phyloP scores from a whole-genome alignment of 1,139 yeast genomes.

The Hansenula sp. region DNA sequence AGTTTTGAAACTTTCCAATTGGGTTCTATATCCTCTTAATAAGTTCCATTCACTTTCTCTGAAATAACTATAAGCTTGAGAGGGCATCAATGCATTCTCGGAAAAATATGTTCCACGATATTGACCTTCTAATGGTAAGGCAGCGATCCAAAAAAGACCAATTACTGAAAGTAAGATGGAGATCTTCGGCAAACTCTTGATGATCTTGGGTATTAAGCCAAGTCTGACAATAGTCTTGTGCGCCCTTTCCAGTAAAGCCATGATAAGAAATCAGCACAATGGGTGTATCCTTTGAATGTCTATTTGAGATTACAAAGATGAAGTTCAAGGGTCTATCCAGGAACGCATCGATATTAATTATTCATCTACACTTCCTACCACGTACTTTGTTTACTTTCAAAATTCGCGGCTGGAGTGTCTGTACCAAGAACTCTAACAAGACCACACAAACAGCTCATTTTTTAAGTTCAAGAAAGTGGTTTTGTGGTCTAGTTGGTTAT shows the following conservation, averaged over 20 bases:
- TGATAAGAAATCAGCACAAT: conserved; percentile 16
- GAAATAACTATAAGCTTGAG: conserved; percentile 89
- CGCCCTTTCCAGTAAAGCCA: conserved; percentile 60
- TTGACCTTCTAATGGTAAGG: conserved; percentile 74
- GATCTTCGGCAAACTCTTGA: conserved; percentile 53
- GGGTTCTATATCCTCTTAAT: conserved; percentile 71
- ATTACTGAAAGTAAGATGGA: conserved; percentile 57
- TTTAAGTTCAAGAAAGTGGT: conserved; percentile 29
- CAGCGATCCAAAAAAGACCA: conserved; percentile 66
- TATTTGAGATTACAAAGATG: too few species aligned
- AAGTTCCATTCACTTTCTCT: conserved; percentile 95
- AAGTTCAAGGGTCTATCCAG: too few species aligned
- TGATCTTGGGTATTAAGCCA: conserved; percentile 57
- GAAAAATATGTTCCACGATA: conserved; percentile 81
- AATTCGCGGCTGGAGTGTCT: not conserved
- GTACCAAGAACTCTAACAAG: not conserved
- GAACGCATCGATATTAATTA: too few species aligned
- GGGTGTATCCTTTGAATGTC: too few species aligned
- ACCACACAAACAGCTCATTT: not conserved
- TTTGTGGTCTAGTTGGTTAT: conserved; percentile 98
- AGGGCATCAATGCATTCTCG: conserved; percentile 96
- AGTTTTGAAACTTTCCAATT: conserved; percentile 33
- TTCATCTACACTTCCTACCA: too few species aligned
- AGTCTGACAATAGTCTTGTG: conserved; percentile 50
- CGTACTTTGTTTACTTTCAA: too few species aligned